phyloP scores from a whole-genome alignment of 768 basidiomycete genomes.

The Boletus edulis region DNA sequence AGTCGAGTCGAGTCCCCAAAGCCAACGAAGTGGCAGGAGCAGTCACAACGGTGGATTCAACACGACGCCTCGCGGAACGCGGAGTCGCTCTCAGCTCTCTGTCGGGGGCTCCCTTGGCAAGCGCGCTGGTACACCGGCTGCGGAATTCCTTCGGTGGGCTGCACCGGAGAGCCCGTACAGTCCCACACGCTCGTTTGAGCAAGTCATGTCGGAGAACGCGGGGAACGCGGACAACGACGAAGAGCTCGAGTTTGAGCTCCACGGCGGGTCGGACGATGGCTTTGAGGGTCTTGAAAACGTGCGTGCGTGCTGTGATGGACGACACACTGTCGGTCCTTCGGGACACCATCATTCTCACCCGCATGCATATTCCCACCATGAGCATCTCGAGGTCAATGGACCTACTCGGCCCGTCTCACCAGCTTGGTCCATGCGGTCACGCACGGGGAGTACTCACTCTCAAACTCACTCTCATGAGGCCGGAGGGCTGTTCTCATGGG shows the following conservation, averaged over 20 bases:
- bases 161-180: constrained; percentile 75
- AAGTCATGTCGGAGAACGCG: constrained; percentile 35
- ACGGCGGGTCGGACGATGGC: constrained; percentile 74
- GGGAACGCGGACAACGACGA: constrained; percentile 51
- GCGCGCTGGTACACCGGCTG: constrained; percentile 86
- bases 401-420: constrained; percentile 68
- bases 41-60: constrained; percentile 63
- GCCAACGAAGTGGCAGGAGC: constrained; percentile 69
- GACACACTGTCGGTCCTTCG: constrained; percentile 76
- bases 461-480: constrained; percentile 68
- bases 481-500: constrained; percentile 68
- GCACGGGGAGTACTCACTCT: constrained; percentile 70
- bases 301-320: constrained; percentile 85
- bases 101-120: constrained; percentile 72
- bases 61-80: constrained; percentile 72
- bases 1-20: constrained; percentile 62
- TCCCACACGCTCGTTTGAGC: constrained; percentile 67
- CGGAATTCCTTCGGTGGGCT: constrained; percentile 84
- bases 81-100: constrained; percentile 79
- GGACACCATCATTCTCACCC: constrained; percentile 53
- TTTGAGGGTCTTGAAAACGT: constrained; percentile 96
- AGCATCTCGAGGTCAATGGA: constrained; percentile 50
- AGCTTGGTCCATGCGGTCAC: constrained; percentile 83
- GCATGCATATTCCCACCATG: constrained; percentile 50
- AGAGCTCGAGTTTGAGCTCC: constrained; percentile 80